Base-by-base conservation (phyloP, 352 stramenopile genomes). In the Saprolegnia diclina region DNA sequence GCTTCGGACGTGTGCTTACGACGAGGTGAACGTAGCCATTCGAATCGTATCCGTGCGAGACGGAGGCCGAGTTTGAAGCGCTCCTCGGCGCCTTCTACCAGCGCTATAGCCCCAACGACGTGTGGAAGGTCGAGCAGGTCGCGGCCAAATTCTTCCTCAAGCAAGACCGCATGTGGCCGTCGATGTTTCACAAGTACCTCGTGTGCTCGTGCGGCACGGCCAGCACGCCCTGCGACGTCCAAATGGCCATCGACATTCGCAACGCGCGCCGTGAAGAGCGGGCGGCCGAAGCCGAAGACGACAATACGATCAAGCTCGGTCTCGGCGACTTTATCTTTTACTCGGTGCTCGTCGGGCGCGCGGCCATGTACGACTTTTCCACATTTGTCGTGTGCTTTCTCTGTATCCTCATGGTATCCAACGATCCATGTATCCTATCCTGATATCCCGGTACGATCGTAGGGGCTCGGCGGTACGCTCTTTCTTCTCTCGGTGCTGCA, bases 291-390 rank as follows among this genome's bases (percentile, higher is more conserved):
- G 82, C 88, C 11, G 83, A 91, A 64, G 81, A 85, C 71, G 85
- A 88, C 76, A 95, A 96, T 66, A 95, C 85, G 16, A 98, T 98
- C 74, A 92, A 97, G 73, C 74, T 98, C 22, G 94, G 94, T 22
- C 77, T 98, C 22, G 97, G 97, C 21, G 97, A 99, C 77, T 99
- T 99, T 74, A 98, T 99, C 59, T 99, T 99, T 74, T 99, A 99
- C 82, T 97, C 85, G 74, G 90, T 99, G 19, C 79, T 99, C 38
- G 94, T 99, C 11, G 94, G 91, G 13, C 96, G 97, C 52, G 96
- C 97, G 46, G 94, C 94, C 19, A 92, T 98, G 46, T 96, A 95
- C 71, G 96, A 97, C 70, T 98, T 99, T 72, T 96, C 93, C 21
- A 94, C 95, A 5, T 98, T 98, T 74, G 88, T 89, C 4, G 83